Evolutionary conservation across 2,329 filamentous ascomycete genomes (phyloP).

Genomic region (Ophiostoma triangulosporum): DNA sequence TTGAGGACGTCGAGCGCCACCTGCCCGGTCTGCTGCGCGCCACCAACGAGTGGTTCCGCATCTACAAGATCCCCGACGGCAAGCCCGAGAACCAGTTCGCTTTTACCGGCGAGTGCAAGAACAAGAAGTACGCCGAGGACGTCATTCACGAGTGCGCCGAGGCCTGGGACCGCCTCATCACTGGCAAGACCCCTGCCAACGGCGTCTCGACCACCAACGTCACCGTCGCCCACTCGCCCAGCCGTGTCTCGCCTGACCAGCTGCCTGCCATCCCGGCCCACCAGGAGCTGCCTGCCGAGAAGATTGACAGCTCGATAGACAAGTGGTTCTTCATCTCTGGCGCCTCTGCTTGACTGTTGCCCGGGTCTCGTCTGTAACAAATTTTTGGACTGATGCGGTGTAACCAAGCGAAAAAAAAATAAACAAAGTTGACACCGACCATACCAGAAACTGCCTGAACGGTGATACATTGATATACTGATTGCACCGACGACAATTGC

Average conservation of each 20-base stretch:
- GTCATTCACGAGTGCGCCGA: constrained; percentile 92
- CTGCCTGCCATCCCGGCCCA: constrained; percentile 64
- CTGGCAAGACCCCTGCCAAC: constrained; percentile 69
- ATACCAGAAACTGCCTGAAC: too few relatives aligned
- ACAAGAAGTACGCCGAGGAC: constrained; percentile 97
- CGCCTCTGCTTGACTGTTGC: constrained; percentile 54
- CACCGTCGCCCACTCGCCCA: constrained; percentile 58
- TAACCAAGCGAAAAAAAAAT: too few relatives aligned
- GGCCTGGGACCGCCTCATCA: constrained; percentile 93
- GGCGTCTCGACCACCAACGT: constrained; percentile 77
- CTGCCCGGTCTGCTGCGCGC: constrained; percentile 91
- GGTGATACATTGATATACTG: too few relatives aligned
- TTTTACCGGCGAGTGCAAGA: constrained; percentile 99
- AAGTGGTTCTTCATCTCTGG: constrained; percentile 99
- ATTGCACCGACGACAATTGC: too few relatives aligned
- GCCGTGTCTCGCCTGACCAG: constrained; percentile 54
- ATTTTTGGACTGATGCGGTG: too few relatives aligned
- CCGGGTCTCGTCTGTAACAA: constrained; percentile 8
- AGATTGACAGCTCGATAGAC: constrained; percentile 93
- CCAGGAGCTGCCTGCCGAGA: constrained; percentile 70
- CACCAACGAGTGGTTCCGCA: constrained; percentile 99
- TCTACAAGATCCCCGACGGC: constrained; percentile 99
- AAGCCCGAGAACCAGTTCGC: constrained; percentile 99
- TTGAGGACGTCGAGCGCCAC: constrained; percentile 98
- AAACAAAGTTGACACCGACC: too few relatives aligned